Base-by-base conservation (phyloP, 2,329 filamentous ascomycete genomes). In the Aquanectria penicillioides region DNA sequence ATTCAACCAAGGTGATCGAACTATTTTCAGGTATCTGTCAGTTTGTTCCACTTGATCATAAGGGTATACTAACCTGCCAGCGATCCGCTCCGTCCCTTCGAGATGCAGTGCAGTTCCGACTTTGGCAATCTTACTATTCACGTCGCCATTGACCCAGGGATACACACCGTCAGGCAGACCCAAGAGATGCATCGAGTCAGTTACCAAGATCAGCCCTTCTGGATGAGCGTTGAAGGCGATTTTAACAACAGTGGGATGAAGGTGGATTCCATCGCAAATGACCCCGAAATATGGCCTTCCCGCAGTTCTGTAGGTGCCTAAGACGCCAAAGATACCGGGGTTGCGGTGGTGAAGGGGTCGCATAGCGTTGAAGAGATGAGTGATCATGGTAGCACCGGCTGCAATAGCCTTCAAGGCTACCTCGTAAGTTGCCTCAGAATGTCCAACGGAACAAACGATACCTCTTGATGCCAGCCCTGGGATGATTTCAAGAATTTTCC, bases 281-380 rank as follows among this genome's bases (percentile, higher is more conserved):
- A 97, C 86, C 57, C 94, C 94, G 74, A 94, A 97, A 75, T 85
- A 97, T 0, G 93, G 93, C 48, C 89, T 82, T 11, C 77, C 73
- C 52, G 79, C 70, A 60, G 75, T 81, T 68, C 89, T 84, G 8
- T 84, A 83, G 61, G 85, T 85, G 59, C 93, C 93, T 12, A 97
- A 80, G 0, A 96, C 86, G 23, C 94, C 94, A 73, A 97, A 97
- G 67, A 97, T 88, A 31, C 93, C 93, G 0, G 94, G 93, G 75
- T 97, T 93, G 57, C 94, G 90, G 80, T 97, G 93, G 74, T 95
- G 92, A 47, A 97, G 86, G 11, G 93, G 93, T 1, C 89, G 85
- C 93, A 97, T 97, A 22, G 93, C 93, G 74, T 97, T 97, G 85
- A 97, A 97, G 2, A 97, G 83, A 71, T 97, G 93, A 0, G 93